Evolutionary conservation across 1,284 basidiomycete genomes (phyloP).

Genomic region (Mycosarcoma mackinlayi): DNA sequence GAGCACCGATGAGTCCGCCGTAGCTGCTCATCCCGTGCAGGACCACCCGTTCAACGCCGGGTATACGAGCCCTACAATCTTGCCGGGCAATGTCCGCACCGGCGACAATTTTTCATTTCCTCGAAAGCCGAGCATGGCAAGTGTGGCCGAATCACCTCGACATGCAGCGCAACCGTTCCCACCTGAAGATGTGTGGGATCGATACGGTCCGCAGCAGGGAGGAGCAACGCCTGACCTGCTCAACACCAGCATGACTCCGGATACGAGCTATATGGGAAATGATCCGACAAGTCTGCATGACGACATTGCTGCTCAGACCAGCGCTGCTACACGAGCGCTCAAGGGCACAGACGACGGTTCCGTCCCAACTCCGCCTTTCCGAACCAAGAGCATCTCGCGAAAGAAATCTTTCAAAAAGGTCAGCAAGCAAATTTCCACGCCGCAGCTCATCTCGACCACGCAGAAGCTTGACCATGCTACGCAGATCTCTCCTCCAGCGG

Average conservation of each 20-base stretch:
- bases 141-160: slow-evolving; percentile 20
- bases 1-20: slow-evolving; percentile 4
- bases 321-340: slow-evolving; percentile 57
- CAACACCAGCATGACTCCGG: slow-evolving; percentile 6
- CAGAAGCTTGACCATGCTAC: slow-evolving; percentile 53
- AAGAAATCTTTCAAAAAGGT: slow-evolving; percentile 53
- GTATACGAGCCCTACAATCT: slow-evolving; percentile 19
- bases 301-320: slow-evolving; percentile 59
- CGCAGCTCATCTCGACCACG: slow-evolving; percentile 59
- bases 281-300: slow-evolving; percentile 38
- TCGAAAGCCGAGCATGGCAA: slow-evolving; percentile 5
- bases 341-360: slow-evolving; percentile 49
- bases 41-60: slow-evolving; percentile 36
- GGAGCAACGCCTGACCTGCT: slow-evolving; percentile 9
- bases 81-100: background rate
- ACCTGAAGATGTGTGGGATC: slow-evolving; percentile 35
- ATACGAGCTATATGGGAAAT: slow-evolving; percentile 4
- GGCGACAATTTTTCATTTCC: slow-evolving; percentile 18
- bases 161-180: slow-evolving; percentile 15
- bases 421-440: slow-evolving; percentile 55
- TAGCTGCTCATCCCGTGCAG: slow-evolving; percentile 10
- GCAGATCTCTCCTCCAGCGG: slow-evolving; percentile 18
- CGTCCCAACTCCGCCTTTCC: slow-evolving; percentile 29
- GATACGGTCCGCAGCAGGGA: slow-evolving; percentile 29
- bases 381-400: slow-evolving; percentile 53